Percentiles rank a stretch among this genome's conserved stretches.
Evolutionary conservation across 257 asterid species (phyloP).

Genomic region (Hygrophila difformis): DNA sequence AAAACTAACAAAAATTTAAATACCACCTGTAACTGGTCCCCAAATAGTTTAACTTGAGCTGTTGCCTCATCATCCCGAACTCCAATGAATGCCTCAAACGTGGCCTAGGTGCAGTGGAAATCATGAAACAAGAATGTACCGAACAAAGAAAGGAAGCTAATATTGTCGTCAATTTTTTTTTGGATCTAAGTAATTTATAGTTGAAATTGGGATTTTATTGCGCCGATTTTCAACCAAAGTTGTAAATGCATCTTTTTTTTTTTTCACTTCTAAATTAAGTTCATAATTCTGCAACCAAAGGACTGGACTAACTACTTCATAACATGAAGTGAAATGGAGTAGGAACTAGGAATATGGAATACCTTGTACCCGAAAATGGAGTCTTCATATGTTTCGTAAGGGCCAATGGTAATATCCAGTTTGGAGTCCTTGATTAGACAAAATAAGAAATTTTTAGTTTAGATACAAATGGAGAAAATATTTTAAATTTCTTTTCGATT

Average conservation of each 20-base stretch:
- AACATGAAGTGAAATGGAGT: too few relatives aligned
- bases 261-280: constrained; percentile 6
- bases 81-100: constrained; percentile 91
- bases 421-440: constrained; percentile 60
- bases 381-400: constrained; percentile 97
- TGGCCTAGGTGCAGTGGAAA: constrained; percentile 47
- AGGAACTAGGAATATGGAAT: constrained; percentile 14
- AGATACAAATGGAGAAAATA: not conserved
- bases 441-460: constrained; percentile 3
- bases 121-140: constrained; percentile 14
- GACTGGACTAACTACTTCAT: constrained; percentile 10
- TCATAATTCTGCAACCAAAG: constrained; percentile 1
- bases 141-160: constrained; percentile 1
- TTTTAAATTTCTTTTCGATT: not conserved
- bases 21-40: constrained; percentile 78
- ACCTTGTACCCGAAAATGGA: constrained; percentile 91
- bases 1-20: constrained; percentile 18
- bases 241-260: not conserved
- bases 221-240: too few relatives aligned
- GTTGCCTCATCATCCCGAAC: constrained; percentile 90
- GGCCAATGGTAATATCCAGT: constrained; percentile 93
- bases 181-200: too few relatives aligned
- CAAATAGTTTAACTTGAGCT: constrained; percentile 73
- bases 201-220: too few relatives aligned
- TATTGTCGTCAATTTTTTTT: not conserved